Conservation (phyloP, 2,329 filamentous ascomycete genomes). For the Erysiphe pulchra region DNA sequence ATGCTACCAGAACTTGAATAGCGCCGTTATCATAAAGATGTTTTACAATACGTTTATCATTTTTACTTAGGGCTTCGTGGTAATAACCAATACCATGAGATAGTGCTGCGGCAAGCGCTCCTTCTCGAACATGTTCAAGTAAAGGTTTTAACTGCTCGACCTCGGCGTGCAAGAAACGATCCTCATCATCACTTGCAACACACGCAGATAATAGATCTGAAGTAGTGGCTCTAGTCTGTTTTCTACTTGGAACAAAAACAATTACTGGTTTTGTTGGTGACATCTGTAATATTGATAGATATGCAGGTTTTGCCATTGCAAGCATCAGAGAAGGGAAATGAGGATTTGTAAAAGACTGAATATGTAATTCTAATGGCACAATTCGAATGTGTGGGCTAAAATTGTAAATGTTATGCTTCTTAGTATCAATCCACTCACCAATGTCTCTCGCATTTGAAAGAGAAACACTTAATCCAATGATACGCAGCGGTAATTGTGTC, state of each 20-base stretch:
- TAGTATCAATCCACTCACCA: constrained; percentile 93
- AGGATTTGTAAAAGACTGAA: constrained; percentile 85
- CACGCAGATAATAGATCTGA: constrained; percentile 73
- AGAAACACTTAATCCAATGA: constrained; percentile 75
- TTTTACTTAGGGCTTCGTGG: constrained; percentile 72
- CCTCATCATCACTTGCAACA: constrained; percentile 70
- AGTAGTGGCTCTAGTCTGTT: constrained; percentile 72
- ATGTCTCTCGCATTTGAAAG: constrained; percentile 81
- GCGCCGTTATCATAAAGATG: constrained; percentile 60
- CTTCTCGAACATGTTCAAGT: constrained; percentile 62
- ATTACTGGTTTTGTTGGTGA: constrained; percentile 75
- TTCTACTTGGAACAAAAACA: constrained; percentile 77
- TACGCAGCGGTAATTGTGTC: constrained; percentile 60
- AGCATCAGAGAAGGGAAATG: constrained; percentile 97
- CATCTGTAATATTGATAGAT: constrained; percentile 66
- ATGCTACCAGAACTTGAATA: constrained; percentile 46
- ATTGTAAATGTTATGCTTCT: constrained; percentile 96
- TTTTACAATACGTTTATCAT: constrained; percentile 81
- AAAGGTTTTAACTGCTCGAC: constrained; percentile 60
- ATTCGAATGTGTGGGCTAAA: constrained; percentile 83
- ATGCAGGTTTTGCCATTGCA: constrained; percentile 89
- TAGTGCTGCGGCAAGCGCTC: constrained; percentile 64
- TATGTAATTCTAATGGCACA: constrained; percentile 73
- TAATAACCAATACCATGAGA: constrained; percentile 93
- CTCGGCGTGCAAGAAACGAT: constrained; percentile 74